Evolutionary conservation across 345 rosid genomes (phyloP).

Genomic region (Citrus inodora): DNA sequence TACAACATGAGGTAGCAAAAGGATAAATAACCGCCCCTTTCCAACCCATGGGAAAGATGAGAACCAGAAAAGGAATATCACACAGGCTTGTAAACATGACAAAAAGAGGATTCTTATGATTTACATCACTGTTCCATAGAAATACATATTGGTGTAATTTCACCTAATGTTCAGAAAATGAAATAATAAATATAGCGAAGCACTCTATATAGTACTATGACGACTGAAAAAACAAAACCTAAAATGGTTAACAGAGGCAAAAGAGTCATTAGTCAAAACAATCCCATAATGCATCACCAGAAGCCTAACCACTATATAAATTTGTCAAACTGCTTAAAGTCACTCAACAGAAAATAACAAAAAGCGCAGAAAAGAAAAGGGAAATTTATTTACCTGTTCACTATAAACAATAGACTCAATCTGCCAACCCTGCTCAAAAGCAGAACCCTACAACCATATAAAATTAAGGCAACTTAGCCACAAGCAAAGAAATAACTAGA

Average conservation of each 20-base stretch:
- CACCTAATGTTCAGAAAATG: not conserved
- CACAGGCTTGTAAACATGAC: not conserved
- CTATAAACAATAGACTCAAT: slow-evolving; percentile 50
- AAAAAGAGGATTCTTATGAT: not conserved
- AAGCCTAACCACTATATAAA: not conserved
- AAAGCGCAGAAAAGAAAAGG: not conserved
- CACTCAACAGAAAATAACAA: not conserved
- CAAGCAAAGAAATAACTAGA: slow-evolving; percentile 7
- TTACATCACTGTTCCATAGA: not conserved
- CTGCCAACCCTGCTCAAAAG: slow-evolving; percentile 82
- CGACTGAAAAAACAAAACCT: not conserved
- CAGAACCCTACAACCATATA: slow-evolving; percentile 61
- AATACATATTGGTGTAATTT: not conserved
- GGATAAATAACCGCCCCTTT: not conserved
- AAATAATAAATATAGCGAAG: not conserved
- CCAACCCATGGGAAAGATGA: not conserved
- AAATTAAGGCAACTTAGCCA: slow-evolving; percentile 20
- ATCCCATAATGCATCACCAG: not conserved
- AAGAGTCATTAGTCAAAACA: not conserved
- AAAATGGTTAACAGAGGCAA: not conserved
- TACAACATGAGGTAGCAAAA: not conserved
- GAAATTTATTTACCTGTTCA: slow-evolving; percentile 58
- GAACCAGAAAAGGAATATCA: not conserved
- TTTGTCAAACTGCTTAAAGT: not conserved
- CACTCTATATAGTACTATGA: not conserved